phyloP scores from a whole-genome alignment of 2,329 filamentous ascomycete species.

The Ophiostoma piceae region DNA sequence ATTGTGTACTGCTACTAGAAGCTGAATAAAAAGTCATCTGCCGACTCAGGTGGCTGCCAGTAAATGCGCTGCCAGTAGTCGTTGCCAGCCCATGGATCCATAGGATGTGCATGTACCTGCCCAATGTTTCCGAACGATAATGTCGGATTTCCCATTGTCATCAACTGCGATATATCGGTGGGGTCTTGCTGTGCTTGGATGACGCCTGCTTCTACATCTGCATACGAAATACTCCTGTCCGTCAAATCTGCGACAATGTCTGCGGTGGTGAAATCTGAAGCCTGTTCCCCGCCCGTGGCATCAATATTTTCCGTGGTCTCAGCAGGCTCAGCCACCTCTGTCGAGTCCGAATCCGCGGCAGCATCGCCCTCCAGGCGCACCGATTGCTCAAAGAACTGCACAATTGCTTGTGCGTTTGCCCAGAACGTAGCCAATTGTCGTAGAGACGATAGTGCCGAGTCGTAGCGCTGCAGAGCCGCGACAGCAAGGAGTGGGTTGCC shows the following conservation, averaged over 20 bases:
- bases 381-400: neutral
- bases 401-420: conserved; percentile 25
- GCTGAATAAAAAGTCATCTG: conserved; percentile 15
- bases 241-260: neutral
- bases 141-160: neutral
- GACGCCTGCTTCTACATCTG: neutral
- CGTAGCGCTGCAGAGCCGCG: conserved; percentile 27
- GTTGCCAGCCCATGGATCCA: neutral
- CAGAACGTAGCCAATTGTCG: conserved; percentile 27
- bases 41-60: conserved; percentile 19
- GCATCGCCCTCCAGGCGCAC: neutral
- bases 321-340: neutral
- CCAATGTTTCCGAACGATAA: neutral
- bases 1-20: neutral
- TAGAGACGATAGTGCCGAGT: conserved; percentile 27
- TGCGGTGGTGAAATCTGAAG: neutral
- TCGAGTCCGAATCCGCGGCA: neutral
- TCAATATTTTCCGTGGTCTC: neutral
- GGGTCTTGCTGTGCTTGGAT: neutral
- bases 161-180: neutral
- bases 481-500: conserved; percentile 29
- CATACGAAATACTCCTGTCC: neutral
- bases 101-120: neutral
- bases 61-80: conserved; percentile 19
- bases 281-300: neutral